Percentiles rank a stretch among this genome's conserved stretches.
Conservation (phyloP, 768 basidiomycete species). For the Leccinum truebloodii region DNA sequence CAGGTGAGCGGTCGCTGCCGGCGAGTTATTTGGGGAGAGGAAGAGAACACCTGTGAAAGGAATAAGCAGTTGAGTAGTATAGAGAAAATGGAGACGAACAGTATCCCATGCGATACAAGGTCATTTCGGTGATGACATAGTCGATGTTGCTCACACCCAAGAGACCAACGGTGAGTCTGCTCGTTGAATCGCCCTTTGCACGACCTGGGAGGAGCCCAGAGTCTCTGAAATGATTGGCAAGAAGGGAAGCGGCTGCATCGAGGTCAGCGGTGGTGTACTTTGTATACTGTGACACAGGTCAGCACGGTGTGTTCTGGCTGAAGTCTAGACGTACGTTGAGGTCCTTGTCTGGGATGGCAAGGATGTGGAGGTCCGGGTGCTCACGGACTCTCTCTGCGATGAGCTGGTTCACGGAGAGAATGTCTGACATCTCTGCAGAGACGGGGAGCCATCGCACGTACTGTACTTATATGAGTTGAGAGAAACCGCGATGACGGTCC, state of each 20-base stretch:
- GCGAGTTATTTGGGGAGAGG: conserved; percentile 47
- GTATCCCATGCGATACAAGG: conserved; percentile 34
- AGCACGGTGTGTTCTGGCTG: background rate
- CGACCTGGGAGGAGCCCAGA: conserved; percentile 23
- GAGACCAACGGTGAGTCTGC: conserved; percentile 26
- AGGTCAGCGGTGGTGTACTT: conserved; percentile 27
- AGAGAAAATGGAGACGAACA: conserved; percentile 18
- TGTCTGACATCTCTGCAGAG: conserved; percentile 17
- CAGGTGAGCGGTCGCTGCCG: conserved; percentile 47
- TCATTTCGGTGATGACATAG: conserved; percentile 28
- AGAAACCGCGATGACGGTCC: background rate
- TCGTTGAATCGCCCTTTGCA: conserved; percentile 24
- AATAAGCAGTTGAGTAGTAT: background rate
- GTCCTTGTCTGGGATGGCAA: conserved; percentile 29
- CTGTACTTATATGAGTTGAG: background rate
- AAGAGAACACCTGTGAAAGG: conserved; percentile 31
- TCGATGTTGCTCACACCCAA: conserved; percentile 30
- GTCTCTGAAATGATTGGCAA: conserved; percentile 26
- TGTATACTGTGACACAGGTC: conserved; percentile 18
- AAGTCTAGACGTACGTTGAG: conserved; percentile 15
- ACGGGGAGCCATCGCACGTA: background rate
- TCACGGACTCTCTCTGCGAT: conserved; percentile 21
- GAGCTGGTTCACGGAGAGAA: conserved; percentile 32
- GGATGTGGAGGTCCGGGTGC: conserved; percentile 22
- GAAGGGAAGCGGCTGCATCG: conserved; percentile 29